Evolutionary conservation across 768 basidiomycete genomes (phyloP).

Genomic region (Mrakia gelida): DNA sequence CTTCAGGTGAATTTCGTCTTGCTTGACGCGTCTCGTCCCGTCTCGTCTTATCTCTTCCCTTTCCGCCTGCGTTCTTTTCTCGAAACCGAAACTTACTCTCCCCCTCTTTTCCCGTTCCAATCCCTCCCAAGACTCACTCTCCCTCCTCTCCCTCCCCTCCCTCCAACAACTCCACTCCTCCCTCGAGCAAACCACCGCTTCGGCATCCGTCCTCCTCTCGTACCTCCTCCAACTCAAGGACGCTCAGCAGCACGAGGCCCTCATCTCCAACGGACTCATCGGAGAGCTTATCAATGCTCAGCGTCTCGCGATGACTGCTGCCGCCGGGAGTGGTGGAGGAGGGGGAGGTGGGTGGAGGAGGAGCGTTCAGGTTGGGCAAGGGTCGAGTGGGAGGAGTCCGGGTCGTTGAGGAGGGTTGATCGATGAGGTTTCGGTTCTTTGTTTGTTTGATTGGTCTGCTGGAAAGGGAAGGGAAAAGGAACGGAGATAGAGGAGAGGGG

Average conservation of each 20-base stretch:
- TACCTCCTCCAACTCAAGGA: constrained; percentile 33
- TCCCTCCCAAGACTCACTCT: constrained; percentile 11
- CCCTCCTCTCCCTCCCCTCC: constrained; percentile 14
- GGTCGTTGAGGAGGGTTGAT: not conserved
- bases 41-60: not conserved
- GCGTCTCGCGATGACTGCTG: constrained; percentile 3
- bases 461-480: too few relatives aligned
- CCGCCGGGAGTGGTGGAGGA: not conserved
- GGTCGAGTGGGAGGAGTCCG: not conserved
- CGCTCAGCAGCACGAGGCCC: constrained; percentile 29
- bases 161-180: not conserved
- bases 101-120: not conserved
- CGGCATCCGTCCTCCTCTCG: constrained; percentile 19
- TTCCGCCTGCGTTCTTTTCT: too few relatives aligned
- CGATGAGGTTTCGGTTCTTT: too few relatives aligned
- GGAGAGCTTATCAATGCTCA: constrained; percentile 25
- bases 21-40: not conserved
- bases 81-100: not conserved
- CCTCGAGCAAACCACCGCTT: not conserved
- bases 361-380: constrained; percentile 9
- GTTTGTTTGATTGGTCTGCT: too few relatives aligned
- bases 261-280: constrained; percentile 32
- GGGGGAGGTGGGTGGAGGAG: constrained; percentile 21
- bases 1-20: constrained; percentile 50
- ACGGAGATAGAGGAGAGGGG: too few relatives aligned